Conservation (phyloP, 75 land plant genomes). For the Selaginella tamariscina region DNA sequence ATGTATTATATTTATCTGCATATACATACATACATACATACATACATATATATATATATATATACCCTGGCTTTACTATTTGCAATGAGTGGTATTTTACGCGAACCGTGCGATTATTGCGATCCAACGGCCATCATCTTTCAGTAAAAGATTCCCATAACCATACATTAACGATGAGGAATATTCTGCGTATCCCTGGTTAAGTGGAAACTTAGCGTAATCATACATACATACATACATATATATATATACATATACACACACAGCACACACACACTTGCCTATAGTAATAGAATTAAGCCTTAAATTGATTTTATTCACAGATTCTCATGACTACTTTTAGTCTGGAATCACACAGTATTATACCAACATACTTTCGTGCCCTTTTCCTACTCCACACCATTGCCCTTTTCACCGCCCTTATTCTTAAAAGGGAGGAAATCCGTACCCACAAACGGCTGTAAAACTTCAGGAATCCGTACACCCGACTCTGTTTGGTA, state of each 20-base stretch:
- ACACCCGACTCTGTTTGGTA: constrained; percentile 76
- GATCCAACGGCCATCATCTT: constrained; percentile 7
- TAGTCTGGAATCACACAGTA: too few species aligned
- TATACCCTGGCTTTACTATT: too few species aligned
- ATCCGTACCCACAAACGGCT: constrained; percentile 51
- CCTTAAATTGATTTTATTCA: too few species aligned
- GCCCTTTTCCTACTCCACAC: too few species aligned
- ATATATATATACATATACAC: not conserved
- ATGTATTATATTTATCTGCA: not conserved
- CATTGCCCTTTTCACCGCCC: too few species aligned
- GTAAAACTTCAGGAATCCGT: constrained; percentile 51
- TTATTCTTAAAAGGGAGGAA: constrained; percentile 87
- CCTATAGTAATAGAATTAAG: too few species aligned
- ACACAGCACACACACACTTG: constrained; percentile 12
- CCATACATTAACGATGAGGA: not conserved
- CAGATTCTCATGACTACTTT: too few species aligned
- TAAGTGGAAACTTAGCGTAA: not conserved
- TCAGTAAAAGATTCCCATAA: not conserved
- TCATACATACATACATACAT: not conserved
- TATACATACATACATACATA: constrained; percentile 1
- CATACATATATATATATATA: not conserved
- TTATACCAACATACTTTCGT: too few species aligned
- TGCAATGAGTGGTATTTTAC: too few species aligned
- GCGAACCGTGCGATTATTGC: not conserved
- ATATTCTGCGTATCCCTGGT: not conserved